Evolutionary conservation across 2,329 filamentous ascomycete genomes (phyloP).

Genomic region (Claviceps pazoutovae): DNA sequence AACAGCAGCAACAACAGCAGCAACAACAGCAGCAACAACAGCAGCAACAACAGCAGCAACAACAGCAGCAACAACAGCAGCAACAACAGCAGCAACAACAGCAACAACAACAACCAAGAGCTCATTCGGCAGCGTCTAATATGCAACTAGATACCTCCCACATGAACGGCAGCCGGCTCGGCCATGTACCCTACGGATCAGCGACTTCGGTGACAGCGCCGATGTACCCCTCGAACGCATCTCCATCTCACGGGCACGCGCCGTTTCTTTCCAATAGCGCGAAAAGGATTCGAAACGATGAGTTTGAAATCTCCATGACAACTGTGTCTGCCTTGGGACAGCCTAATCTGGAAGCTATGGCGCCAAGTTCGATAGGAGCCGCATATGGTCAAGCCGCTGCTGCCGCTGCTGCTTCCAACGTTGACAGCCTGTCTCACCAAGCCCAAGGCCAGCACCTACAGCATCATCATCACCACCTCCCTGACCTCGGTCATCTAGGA

Average conservation of each 20-base stretch:
- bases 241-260: conserved; percentile 21
- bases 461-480: conserved; percentile 74
- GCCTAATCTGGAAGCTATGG: conserved; percentile 40
- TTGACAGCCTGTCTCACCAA: conserved; percentile 2
- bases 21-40: neutral
- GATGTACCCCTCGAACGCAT: conserved; percentile 36
- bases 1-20: neutral
- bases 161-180: conserved; percentile 37
- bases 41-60: conserved; percentile 20
- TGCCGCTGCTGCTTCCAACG: conserved; percentile 10
- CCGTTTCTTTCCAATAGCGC: conserved; percentile 20
- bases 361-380: conserved; percentile 37
- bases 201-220: conserved; percentile 35
- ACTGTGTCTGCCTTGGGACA: conserved; percentile 40
- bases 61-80: neutral
- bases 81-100: neutral
- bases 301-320: conserved; percentile 41
- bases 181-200: conserved; percentile 37
- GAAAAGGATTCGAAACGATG: conserved; percentile 44
- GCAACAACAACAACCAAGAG: conserved; percentile 8
- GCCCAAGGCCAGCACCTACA: conserved; percentile 27
- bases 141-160: conserved; percentile 41
- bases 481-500: conserved; percentile 55
- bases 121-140: conserved; percentile 25
- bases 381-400: conserved; percentile 34